Conservation (phyloP, 108 stramenopile species). For the Skeletonema tropicum region DNA sequence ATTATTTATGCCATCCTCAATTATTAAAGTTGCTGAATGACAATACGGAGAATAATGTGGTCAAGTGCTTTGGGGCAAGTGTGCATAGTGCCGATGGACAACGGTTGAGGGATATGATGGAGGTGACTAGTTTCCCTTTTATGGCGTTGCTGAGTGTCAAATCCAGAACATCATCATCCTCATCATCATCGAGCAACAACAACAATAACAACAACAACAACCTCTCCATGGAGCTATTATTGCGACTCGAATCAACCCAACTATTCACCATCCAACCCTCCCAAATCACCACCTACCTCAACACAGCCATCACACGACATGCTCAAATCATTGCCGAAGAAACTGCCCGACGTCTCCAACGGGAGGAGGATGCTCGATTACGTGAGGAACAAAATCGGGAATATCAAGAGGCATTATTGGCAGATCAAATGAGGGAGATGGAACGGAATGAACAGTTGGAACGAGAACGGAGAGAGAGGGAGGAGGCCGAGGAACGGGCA, state of each 20-base stretch:
- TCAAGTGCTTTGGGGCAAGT: conserved; percentile 57
- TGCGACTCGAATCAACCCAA: conserved; percentile 65
- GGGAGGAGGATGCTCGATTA: conserved; percentile 73
- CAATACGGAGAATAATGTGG: conserved; percentile 14
- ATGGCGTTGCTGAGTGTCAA: conserved; percentile 68
- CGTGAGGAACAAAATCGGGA: conserved; percentile 84
- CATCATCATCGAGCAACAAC: not conserved
- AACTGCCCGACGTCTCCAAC: conserved; percentile 58
- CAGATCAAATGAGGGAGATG: conserved; percentile 64
- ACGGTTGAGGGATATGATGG: conserved; percentile 58
- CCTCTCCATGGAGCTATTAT: conserved; percentile 54
- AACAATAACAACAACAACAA: conserved; percentile 6
- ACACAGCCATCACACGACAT: conserved; percentile 57
- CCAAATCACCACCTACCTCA: conserved; percentile 51
- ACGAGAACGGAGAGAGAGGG: conserved; percentile 52
- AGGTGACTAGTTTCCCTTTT: conserved; percentile 66
- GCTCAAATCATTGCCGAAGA: conserved; percentile 50
- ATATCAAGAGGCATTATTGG: conserved; percentile 74
- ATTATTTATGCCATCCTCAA: conserved; percentile 55
- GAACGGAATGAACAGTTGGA: conserved; percentile 36
- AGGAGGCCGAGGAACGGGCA: conserved; percentile 46
- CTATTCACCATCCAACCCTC: conserved; percentile 47
- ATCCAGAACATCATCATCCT: conserved; percentile 22
- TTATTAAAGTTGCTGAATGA: conserved; percentile 51
- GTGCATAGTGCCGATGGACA: conserved; percentile 81